phyloP scores from a whole-genome alignment of 352 stramenopile species.

The Phytophthora boehmeriae region DNA sequence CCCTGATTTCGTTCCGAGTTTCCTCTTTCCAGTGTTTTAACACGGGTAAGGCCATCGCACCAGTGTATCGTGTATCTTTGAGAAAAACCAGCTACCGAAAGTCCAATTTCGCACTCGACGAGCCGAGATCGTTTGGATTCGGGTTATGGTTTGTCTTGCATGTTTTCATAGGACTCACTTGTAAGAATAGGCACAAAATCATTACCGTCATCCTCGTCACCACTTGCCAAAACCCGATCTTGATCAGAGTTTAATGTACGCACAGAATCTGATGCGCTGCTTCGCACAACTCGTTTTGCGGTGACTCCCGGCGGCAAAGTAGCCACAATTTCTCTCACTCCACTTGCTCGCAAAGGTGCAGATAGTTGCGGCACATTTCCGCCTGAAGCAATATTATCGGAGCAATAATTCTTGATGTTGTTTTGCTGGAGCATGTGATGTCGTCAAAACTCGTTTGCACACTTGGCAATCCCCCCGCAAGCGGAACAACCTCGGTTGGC shows the following conservation, averaged over 20 bases:
- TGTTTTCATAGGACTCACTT: neutral
- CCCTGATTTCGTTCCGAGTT: slow-evolving; percentile 3
- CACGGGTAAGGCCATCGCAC: slow-evolving; percentile 6
- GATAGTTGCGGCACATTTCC: neutral
- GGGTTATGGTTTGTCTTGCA: neutral
- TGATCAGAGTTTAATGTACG: neutral
- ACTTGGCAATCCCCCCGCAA: neutral
- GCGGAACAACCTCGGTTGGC: neutral
- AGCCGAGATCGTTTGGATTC: slow-evolving; percentile 3
- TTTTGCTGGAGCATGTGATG: neutral
- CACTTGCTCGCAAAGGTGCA: neutral
- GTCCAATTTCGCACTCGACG: slow-evolving; percentile 10
- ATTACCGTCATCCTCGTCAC: no score
- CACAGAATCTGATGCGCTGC: neutral
- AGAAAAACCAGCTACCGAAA: slow-evolving; percentile 3
- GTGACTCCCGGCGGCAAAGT: neutral
- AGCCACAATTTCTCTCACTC: neutral
- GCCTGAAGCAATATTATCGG: neutral
- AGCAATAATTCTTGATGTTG: neutral
- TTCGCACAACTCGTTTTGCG: neutral
- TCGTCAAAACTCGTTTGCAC: neutral
- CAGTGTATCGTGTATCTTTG: slow-evolving; percentile 1
- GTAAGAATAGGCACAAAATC: neutral
- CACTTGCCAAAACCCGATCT: neutral
- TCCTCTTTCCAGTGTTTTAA: slow-evolving; percentile 14